Evolutionary conservation across 1,284 basidiomycete genomes (phyloP), one percentile per base, ranked within the genome.

Genomic region (Microbotryum saponariae): DNA sequence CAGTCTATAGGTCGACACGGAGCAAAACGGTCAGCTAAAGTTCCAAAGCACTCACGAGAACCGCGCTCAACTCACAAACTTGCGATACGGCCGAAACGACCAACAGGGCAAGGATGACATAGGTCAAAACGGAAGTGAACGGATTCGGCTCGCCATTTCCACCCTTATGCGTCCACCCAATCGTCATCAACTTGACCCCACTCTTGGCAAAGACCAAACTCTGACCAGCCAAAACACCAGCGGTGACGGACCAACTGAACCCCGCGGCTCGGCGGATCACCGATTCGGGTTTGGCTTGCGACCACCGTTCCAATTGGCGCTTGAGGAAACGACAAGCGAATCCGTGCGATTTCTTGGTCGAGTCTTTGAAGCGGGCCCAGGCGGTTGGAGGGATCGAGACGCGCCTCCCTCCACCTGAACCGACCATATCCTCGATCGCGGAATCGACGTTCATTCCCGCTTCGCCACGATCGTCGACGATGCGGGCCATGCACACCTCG

Each of bases 121-220:
- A 84, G 2, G 88, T 81, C 0, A 90, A 84, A 0, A 83, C 80
- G 69, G 90, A 88, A 1, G 85, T 84, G 67, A 94, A 88, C 77
- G 79, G 66, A 29, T 52, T 60, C 37, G 58, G 54, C 42, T 64
- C 62, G 27, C 25, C 29, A 57, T 62, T 67, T 47, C 61, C 53
- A 44, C 67, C 66, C 6, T 51, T 60, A 18, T 67, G 54, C 48
- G 55, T 37, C 37, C 37, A 42, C 37, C 37, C 37, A 6, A 42
- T 42, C 14, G 37, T 42, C 37, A 42, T 46, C 46, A 68, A 56
- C 60, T 72, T 72, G 58, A 72, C 71, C 16, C 61, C 70, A 6
- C 87, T 88, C 75, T 94, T 94, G 1, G 92, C 91, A 72, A 96
- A 93, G 2, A 97, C 89, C 54, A 97, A 79, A 76, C 85, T 87